Conservation (phyloP, 441 rosid genomes). For the Gossypium schwendimanii region DNA sequence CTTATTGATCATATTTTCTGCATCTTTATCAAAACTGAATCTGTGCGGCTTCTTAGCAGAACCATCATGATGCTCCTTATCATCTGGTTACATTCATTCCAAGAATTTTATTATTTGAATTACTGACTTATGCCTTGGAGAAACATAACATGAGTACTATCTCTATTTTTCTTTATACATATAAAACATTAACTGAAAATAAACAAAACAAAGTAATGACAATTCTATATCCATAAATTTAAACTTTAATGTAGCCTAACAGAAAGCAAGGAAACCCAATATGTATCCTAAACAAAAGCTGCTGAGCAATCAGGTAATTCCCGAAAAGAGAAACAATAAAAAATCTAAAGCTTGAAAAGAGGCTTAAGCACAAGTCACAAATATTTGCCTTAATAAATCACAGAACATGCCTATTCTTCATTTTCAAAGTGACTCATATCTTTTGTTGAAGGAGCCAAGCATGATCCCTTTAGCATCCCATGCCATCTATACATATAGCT, state of each 20-base stretch:
- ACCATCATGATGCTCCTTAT: slow-evolving; percentile 58
- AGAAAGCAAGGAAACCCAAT: background rate
- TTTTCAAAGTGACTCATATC: background rate
- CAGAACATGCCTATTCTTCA: background rate
- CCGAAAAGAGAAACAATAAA: background rate
- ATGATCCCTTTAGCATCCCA: background rate
- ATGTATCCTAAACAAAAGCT: background rate
- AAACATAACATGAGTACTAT: background rate
- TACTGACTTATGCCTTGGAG: background rate
- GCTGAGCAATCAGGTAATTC: background rate
- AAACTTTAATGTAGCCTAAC: background rate
- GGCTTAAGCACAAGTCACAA: background rate
- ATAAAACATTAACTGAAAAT: background rate
- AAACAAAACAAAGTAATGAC: background rate
- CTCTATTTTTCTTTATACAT: background rate
- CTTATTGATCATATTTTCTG: slow-evolving; percentile 83
- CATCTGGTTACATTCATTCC: slow-evolving; percentile 31
- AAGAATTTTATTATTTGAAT: slow-evolving; percentile 8
- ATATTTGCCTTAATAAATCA: background rate
- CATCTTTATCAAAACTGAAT: slow-evolving; percentile 67
- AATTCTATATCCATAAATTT: background rate
- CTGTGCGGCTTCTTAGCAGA: slow-evolving; percentile 33
- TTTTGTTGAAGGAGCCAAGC: background rate
- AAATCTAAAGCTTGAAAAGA: background rate
- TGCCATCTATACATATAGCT: background rate